Conservation (phyloP, 192 early-diverging fungal genomes). For the Jimgerdemannia flammicorona region DNA sequence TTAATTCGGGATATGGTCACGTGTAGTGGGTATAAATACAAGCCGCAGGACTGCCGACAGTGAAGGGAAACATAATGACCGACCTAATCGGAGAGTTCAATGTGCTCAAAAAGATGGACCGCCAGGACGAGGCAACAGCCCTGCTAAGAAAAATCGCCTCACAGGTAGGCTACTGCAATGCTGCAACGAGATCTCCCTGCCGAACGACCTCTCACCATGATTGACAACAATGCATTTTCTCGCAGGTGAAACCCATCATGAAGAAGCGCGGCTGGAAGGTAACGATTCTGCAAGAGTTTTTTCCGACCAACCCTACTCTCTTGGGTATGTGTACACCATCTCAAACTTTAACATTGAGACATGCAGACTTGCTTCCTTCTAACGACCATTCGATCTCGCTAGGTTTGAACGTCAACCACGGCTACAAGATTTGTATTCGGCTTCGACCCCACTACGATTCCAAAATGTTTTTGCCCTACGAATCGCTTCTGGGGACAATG, state of each 20-base stretch:
- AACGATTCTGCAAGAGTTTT: conserved; percentile 54
- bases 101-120: conserved; percentile 7
- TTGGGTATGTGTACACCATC: conserved; percentile 15
- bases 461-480: conserved; percentile 51
- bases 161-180: conserved; percentile 17
- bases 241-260: conserved; percentile 71
- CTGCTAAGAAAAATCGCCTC: conserved; percentile 37
- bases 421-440: conserved; percentile 62
- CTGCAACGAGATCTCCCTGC: background rate
- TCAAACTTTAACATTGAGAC: too few relatives aligned
- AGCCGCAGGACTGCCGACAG: too few relatives aligned
- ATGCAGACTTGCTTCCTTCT: background rate
- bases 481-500: conserved; percentile 70
- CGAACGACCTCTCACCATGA: background rate
- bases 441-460: conserved; percentile 51
- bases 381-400: conserved; percentile 4
- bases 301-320: conserved; percentile 39
- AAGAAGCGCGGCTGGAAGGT: conserved; percentile 58
- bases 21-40: too few relatives aligned
- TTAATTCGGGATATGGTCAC: too few relatives aligned
- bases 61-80: too few relatives aligned
- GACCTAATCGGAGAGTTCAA: background rate
- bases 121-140: conserved; percentile 29
- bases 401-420: conserved; percentile 71
- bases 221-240: background rate